Evolutionary conservation across 2,329 filamentous ascomycete genomes (phyloP), one percentile per base, ranked within the genome.

Genomic region (Cercospora berteroae): DNA sequence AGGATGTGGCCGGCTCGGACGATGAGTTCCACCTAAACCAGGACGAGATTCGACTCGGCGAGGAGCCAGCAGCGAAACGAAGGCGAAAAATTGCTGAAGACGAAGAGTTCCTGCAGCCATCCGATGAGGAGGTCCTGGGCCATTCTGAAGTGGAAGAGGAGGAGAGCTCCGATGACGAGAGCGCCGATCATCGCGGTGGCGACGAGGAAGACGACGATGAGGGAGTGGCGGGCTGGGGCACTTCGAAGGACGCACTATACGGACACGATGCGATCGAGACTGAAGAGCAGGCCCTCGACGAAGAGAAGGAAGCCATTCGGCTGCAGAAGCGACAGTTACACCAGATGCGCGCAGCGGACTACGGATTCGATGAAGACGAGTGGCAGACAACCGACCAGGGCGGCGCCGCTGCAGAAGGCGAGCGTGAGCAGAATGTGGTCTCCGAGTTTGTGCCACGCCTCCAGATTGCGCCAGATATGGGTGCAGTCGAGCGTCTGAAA

Each of bases 1-100:
- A 94, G 79, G 93, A 96, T 80, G 90, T 99, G 73, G 92, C 94
- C 71, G 90, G 97, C 78, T 96, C 93, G 1, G 93, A 97, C 79
- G 95, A 99, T 79, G 93, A 97, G 77, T 96, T 97, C 78, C 92
- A 94, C 75, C 84, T 94, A 67, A 90, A 94, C 71, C 88, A 91
- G 71, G 95, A 99, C 80, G 90, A 92, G 76, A 89, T 99, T 70
- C 80, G 94, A 75, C 85, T 99, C 42, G 92, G 96, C 31, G 93
- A 97, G 72, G 90, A 86, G 36, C 92, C 90, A 13, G 86, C 88
- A 44, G 88, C 89, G 31, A 97, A 97, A 82, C 88, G 92, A 71
- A 85, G 89, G 75, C 88, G 90, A 74, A 90, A 88, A 73, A 80
- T 85, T 67, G 84, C 88, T 66, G 90, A 94, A 75, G 87, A 95